Evolutionary conservation across 106 monocot species (phyloP).

Genomic region (Ottelia alismoides): DNA sequence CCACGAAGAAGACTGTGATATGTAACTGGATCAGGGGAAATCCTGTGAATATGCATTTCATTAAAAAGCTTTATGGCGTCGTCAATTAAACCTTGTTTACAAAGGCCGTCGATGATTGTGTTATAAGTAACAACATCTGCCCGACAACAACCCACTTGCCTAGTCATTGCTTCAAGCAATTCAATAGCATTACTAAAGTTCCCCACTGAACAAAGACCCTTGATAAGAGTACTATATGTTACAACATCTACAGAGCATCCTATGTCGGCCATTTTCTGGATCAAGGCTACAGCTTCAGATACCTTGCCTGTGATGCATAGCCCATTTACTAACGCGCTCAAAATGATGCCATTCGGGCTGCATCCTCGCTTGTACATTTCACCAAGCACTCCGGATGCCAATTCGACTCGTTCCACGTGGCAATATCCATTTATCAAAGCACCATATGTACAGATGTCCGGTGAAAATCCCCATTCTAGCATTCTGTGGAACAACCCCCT

Average conservation of each 20-base stretch:
- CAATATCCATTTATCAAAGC: constrained; percentile 4
- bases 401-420: too few species aligned
- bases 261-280: constrained; percentile 6
- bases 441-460: background rate
- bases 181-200: constrained; percentile 1
- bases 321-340: background rate
- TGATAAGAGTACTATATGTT: constrained; percentile 12
- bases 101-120: constrained; percentile 10
- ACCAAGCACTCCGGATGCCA: background rate
- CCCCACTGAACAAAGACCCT: constrained; percentile 7
- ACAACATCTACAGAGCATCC: constrained; percentile 6
- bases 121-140: constrained; percentile 10
- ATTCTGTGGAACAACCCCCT: background rate
- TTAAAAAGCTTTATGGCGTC: constrained; percentile 8
- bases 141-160: background rate
- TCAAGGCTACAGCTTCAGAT: background rate
- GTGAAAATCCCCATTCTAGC: background rate
- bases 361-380: background rate
- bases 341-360: background rate
- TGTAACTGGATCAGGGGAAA: constrained; percentile 1
- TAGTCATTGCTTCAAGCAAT: background rate
- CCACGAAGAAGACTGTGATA: background rate
- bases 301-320: background rate
- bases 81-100: constrained; percentile 3
- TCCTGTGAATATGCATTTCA: constrained; percentile 8